Conservation (phyloP, 1,139 yeast genomes). For the Debaryomycetaceae sp. region DNA sequence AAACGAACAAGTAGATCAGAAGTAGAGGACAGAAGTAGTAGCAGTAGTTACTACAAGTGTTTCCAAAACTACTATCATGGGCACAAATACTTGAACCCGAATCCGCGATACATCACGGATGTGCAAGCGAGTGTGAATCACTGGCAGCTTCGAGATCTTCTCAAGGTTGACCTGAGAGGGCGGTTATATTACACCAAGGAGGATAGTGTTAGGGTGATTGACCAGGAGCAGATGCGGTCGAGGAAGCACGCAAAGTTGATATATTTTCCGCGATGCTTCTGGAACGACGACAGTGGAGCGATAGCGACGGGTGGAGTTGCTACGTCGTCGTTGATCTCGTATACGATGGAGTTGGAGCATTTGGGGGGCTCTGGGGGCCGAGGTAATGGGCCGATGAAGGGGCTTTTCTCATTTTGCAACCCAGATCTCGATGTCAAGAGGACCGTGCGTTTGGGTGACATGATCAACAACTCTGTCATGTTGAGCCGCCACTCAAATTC, state of each 20-base stretch:
- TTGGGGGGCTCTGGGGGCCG: conserved; percentile 10
- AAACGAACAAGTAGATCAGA: not conserved
- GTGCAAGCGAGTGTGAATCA: conserved; percentile 49
- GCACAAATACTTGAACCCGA: conserved; percentile 35
- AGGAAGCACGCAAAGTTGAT: conserved; percentile 42
- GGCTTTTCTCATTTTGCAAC: conserved; percentile 59
- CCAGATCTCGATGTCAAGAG: conserved; percentile 42
- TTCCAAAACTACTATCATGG: conserved; percentile 48
- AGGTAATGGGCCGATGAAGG: conserved; percentile 40
- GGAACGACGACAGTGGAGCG: conserved; percentile 49
- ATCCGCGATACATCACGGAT: conserved; percentile 33
- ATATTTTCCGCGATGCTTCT: conserved; percentile 67
- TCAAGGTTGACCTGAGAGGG: conserved; percentile 43
- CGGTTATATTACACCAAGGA: conserved; percentile 32
- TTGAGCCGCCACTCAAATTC: conserved; percentile 39
- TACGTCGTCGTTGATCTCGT: conserved; percentile 25
- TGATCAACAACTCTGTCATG: conserved; percentile 81
- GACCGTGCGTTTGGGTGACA: conserved; percentile 66
- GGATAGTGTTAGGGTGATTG: conserved; percentile 26
- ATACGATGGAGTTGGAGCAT: conserved; percentile 25
- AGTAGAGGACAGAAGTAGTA: not conserved
- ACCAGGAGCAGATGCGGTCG: conserved; percentile 24
- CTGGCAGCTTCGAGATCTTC: conserved; percentile 85
- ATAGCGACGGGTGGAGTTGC: conserved; percentile 73
- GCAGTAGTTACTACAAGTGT: conserved; percentile 27